Conservation (phyloP, 2,329 filamentous ascomycete species). For the Sporothrix variecibatus region DNA sequence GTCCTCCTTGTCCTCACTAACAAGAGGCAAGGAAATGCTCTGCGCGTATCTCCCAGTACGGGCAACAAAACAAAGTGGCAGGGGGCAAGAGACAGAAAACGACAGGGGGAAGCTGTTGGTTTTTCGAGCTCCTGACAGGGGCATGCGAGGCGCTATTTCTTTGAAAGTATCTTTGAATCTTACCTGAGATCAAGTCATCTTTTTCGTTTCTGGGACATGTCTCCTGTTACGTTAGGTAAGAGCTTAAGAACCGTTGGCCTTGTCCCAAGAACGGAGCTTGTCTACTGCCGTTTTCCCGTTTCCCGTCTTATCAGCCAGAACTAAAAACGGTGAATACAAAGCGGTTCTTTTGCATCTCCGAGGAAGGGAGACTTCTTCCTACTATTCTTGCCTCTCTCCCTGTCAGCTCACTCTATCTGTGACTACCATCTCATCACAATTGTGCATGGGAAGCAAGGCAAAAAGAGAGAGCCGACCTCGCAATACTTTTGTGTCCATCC, state of each 20-base stretch:
- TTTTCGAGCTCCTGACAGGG: neutral
- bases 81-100: neutral
- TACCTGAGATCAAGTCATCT: neutral
- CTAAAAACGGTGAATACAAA: neutral
- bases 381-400: neutral
- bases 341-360: neutral
- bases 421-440: neutral
- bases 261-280: neutral
- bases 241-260: neutral
- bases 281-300: neutral
- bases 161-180: neutral
- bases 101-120: neutral
- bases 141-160: no score
- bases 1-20: neutral
- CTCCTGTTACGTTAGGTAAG: neutral
- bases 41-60: constrained; percentile 23
- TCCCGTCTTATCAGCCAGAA: neutral
- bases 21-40: neutral
- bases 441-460: neutral
- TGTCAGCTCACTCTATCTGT: neutral
- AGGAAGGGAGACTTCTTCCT: neutral
- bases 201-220: neutral
- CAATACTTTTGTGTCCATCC: neutral
- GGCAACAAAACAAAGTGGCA: constrained; percentile 6
- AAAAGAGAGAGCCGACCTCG: neutral